Base-by-base conservation (phyloP, 1,284 basidiomycete species). In the Ustanciosporium gigantosporum region DNA sequence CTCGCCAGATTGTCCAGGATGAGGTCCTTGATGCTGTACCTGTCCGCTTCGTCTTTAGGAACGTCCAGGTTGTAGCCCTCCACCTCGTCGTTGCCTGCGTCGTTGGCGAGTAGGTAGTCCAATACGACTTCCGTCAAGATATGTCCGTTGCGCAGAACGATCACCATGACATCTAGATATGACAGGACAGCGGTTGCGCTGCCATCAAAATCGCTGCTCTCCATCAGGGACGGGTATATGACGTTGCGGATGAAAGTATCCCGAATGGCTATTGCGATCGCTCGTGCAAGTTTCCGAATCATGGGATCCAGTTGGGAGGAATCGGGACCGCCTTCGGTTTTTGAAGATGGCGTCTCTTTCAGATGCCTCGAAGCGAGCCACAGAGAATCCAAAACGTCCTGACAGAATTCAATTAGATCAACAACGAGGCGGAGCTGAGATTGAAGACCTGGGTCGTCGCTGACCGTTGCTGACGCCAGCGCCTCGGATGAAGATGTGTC, bases 181-280 rank as follows among this genome's bases (percentile, higher is more conserved):
- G 88, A 91, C 84, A 97, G 87, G 41, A 97, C 91, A 2, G 94
- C 94, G 1, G 95, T 88, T 0, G 92, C 89, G 61, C 91, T 95
- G 20, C 93, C 93, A 78, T 98, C 93, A 5, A 82, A 77, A 57
- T 91, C 89, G 0, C 91, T 93, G 79, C 91, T 95, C 75, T 97
- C 93, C 40, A 96, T 82, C 39, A 98, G 85, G 5, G 91, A 90
- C 0, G 93, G 91, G 74, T 95, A 95, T 24, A 96, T 81, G 21
- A 96, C 88, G 69, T 93, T 94, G 79, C 93, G 89, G 22, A 96
- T 81, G 79, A 95, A 95, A 31, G 89, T 88, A n/a, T 85, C 83
- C 39, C 88, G 86, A 11, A 94, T 85, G 5, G 90, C 86, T 11
- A 55, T 34, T 4, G 55, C 52, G 25, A 74, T 56, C 15, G 52